phyloP scores from a whole-genome alignment of 2,329 filamentous ascomycete genomes.

The Passalora sequoiae region DNA sequence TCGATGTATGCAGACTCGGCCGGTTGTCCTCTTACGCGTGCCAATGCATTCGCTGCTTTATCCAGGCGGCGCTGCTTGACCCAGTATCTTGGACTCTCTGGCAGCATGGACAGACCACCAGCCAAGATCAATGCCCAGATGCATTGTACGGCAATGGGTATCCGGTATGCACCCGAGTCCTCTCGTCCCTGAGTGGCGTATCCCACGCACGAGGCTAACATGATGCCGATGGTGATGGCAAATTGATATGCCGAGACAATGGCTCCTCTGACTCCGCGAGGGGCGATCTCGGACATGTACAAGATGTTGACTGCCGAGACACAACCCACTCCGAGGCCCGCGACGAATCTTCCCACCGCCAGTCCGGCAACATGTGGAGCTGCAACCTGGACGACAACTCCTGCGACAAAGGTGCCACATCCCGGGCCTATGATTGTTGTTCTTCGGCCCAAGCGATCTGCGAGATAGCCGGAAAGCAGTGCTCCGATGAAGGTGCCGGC shows the following conservation, averaged over 20 bases:
- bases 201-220: conserved; percentile 68
- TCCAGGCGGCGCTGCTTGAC: conserved; percentile 71
- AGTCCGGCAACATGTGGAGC: conserved; percentile 59
- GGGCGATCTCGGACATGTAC: conserved; percentile 39
- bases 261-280: conserved; percentile 69
- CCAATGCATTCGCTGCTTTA: conserved; percentile 59
- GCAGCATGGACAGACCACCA: conserved; percentile 66
- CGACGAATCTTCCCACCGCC: conserved; percentile 66
- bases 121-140: conserved; percentile 73
- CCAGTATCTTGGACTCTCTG: conserved; percentile 79
- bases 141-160: conserved; percentile 76
- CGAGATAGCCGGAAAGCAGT: conserved; percentile 52
- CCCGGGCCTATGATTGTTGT: conserved; percentile 55
- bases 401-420: conserved; percentile 55
- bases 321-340: conserved; percentile 67
- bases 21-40: conserved; percentile 69
- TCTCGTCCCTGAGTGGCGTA: conserved; percentile 61
- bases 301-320: conserved; percentile 58
- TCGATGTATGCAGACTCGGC: conserved; percentile 67
- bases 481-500: conserved; percentile 73
- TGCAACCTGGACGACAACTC: conserved; percentile 55
- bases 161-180: conserved; percentile 67
- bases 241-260: conserved; percentile 79
- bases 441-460: conserved; percentile 62
- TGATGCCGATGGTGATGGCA: conserved; percentile 72